Evolutionary conservation across 23 red algal species (phyloP), one percentile per base, ranked within the genome.

Genomic region (Cyanidiococcus yangmingshanensis): DNA sequence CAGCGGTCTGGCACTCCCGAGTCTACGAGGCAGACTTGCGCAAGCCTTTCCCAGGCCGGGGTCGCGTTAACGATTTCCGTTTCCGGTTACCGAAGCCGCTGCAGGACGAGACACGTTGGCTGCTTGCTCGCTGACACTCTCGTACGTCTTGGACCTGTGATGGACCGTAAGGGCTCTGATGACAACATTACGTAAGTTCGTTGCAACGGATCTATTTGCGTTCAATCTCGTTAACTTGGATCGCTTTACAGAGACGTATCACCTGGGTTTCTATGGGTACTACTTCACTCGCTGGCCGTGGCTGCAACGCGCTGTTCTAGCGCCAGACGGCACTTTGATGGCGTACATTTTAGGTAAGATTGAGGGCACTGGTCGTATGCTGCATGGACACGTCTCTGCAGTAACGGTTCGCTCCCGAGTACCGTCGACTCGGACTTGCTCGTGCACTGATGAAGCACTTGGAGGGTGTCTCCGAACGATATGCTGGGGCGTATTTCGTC

Each of bases 191-290:
- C 67, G 91, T 2, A 76, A 86, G 68, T 85, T 95, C 39, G 58
- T 38, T 37, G 76, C 86, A 1, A 39, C 34, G 50, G 86, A 95
- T 75, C 79, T 95, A 15, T 82, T 90, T 45, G 40, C 41, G 15
- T 82, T 95, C 40, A 95, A 95, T 32, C 57, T 82, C 16, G 86
- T 95, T 36, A 95, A 95, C 77, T 76, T 95, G 68, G 91, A 95
- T 59, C 75, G 76, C 30, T 80, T 95, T 21, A 95, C 91, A 2
- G 91, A 90, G 79, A 95, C 91, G 31, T 95, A 84, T 77, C 85
- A 95, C 67, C 40, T 95, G 27, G 32, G 85, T 68, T 95, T 95
- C 59, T 95, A 95, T 51, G 88, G 80, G 33, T 67, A 86, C 45
- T 95, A 95, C 86, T 82, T 95, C 74, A 74, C 84, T 12, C 40